Base-by-base conservation (phyloP, 2,329 filamentous ascomycete genomes). In the Cladorrhinum sp. region DNA sequence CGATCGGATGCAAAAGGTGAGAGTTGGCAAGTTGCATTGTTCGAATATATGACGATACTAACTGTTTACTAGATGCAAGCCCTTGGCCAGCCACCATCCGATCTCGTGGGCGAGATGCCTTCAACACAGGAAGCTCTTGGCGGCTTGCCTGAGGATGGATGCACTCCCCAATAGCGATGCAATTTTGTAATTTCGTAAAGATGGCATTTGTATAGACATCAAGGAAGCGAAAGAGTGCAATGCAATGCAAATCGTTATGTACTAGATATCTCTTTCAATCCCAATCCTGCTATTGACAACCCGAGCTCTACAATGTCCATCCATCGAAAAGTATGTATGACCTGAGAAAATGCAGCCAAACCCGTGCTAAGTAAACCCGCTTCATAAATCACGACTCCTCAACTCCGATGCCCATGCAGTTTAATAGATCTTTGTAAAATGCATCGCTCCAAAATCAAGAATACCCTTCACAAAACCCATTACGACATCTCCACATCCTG, bases 1-100 rank as follows among this genome's bases (percentile, higher is more conserved):
- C 66, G 93, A 97, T 71, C 88, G 89, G 73, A 99, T 99, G 95
- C 93, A 98, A 75, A 93, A 93, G 87, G 93, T 96, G 75, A 73
- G 82, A 10, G 1, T 22, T 16, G n/a, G n/a, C 25, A 50, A 20
- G 2, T 8, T 25, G 12, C 20, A 2, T 16, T 10, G 13, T 25
- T 4, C 7, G 24, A 20, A 12, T 20, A 60, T 55, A 59, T 71
- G 54, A 71, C 59, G 41, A 38, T 51, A 24, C 60, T 58, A 60
- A 63, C 59, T 13, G 16, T 12, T 20, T 8, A n/a, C 1, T 70
- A 97, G 93, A 99, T 99, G 95, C 95, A 99, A 93, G 88, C 88
- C 55, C 89, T 90, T 63, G 95, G 95, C 9, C 92, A 91, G 20
- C 95, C 95, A 50, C 95, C 95, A 0, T 83, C 91, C 38, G 95